Conservation (phyloP, 2,329 filamentous ascomycete species). For the Alternaria triticimaculans region DNA sequence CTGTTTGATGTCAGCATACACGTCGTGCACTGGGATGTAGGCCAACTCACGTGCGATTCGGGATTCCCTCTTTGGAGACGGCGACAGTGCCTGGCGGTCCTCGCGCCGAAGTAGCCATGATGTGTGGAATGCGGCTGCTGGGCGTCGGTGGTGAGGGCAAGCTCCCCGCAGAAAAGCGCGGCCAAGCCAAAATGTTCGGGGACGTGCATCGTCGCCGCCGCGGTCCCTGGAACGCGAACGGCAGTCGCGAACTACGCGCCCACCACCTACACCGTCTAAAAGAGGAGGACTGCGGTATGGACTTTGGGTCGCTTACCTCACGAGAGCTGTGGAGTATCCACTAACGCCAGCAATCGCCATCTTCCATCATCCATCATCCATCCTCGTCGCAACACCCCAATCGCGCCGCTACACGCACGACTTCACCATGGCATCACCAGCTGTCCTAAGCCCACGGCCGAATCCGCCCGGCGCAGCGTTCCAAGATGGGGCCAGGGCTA, state of each 20-base stretch:
- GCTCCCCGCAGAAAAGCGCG: conserved; percentile 37
- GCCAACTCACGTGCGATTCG: conserved; percentile 45
- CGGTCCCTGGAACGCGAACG: not conserved
- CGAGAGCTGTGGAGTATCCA: not conserved
- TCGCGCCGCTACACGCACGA: not conserved
- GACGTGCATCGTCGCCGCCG: conserved; percentile 15
- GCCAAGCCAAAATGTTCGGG: conserved; percentile 24
- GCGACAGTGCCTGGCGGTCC: conserved; percentile 32
- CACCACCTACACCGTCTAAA: not conserved
- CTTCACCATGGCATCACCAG: conserved; percentile 34
- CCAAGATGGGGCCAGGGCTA: conserved; percentile 31
- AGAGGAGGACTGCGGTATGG: conserved; percentile 11
- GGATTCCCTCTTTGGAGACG: conserved; percentile 24
- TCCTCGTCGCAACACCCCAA: not conserved
- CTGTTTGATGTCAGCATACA: conserved; percentile 54
- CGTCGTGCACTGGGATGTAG: not conserved
- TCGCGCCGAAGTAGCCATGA: conserved; percentile 36
- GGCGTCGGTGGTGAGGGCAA: conserved; percentile 20
- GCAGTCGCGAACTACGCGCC: not conserved
- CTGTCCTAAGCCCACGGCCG: conserved; percentile 36
- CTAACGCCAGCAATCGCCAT: not conserved
- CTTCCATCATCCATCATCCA: not conserved
- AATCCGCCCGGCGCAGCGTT: conserved; percentile 28
- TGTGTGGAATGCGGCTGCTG: conserved; percentile 11
- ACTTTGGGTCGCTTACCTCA: not conserved